phyloP scores from a whole-genome alignment of 306 rosid species.

The Fragaria vesca region DNA sequence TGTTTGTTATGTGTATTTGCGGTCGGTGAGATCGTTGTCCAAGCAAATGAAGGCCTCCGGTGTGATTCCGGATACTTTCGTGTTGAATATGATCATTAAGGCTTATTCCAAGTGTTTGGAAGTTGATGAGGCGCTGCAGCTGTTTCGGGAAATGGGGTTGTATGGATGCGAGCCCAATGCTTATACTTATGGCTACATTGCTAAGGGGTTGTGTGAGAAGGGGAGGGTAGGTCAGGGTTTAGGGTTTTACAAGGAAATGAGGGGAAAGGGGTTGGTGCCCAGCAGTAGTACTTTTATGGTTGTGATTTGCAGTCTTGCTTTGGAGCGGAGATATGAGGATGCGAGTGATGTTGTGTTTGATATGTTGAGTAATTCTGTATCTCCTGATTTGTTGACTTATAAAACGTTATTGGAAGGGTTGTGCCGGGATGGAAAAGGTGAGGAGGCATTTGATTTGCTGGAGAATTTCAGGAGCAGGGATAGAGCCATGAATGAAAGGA shows the following conservation, averaged over 20 bases:
- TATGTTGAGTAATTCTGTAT: constrained; percentile 64
- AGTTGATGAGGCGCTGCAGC: constrained; percentile 74
- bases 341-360: constrained; percentile 63
- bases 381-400: constrained; percentile 80
- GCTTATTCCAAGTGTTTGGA: constrained; percentile 77
- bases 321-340: constrained; percentile 66
- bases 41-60: constrained; percentile 84
- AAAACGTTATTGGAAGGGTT: constrained; percentile 73
- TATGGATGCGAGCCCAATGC: constrained; percentile 82
- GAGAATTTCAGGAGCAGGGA: constrained; percentile 73
- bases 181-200: constrained; percentile 66
- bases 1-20: constrained; percentile 68
- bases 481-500: constrained; percentile 42
- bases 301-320: constrained; percentile 62
- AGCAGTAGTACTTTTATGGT: constrained; percentile 61
- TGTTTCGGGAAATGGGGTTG: constrained; percentile 80
- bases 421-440: constrained; percentile 64
- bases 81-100: constrained; percentile 81
- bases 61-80: constrained; percentile 77
- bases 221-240: constrained; percentile 78
- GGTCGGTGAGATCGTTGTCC: constrained; percentile 58
- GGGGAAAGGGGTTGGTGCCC: constrained; percentile 52
- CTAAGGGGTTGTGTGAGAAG: constrained; percentile 88
- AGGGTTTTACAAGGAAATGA: constrained; percentile 74
- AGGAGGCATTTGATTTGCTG: constrained; percentile 61